These are phyloP conservation scores for Omphalotus olearius DNA, from an alignment of 1,284 basidiomycete genomes.

Conservation along the genomic window DNA sequence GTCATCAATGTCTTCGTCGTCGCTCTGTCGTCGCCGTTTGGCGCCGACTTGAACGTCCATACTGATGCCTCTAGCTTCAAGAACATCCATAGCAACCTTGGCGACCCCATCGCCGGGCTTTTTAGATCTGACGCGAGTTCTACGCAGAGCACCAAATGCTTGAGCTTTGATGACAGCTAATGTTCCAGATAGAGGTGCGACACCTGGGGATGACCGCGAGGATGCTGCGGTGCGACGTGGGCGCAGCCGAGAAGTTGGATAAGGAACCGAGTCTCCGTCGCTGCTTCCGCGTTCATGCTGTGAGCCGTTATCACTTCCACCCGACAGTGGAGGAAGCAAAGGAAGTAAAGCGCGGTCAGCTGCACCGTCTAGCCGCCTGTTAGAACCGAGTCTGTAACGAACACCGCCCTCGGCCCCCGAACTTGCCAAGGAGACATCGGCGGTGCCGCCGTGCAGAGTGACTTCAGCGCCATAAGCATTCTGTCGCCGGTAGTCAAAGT, in stretches of 20 bases:
- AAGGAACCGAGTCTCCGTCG: conserved; percentile 48
- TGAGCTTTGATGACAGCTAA: conserved; percentile 85
- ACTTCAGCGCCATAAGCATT: conserved; percentile 51
- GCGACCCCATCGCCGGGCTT: conserved; percentile 68
- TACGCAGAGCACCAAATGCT: conserved; percentile 76
- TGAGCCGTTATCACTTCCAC: conserved; percentile 42
- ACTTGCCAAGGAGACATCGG: conserved; percentile 59
- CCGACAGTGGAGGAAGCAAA: conserved; percentile 44
- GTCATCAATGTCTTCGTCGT: conserved; percentile 49
- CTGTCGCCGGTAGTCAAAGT: conserved; percentile 62
- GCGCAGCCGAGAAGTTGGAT: conserved; percentile 36
- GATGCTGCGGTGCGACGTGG: conserved; percentile 37
- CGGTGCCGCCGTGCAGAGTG: conserved; percentile 65
- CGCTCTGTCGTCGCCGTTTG: conserved; percentile 44
- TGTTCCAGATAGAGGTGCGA: conserved; percentile 64
- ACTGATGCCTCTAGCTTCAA: conserved; percentile 72
- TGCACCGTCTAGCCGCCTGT: conserved; percentile 40
- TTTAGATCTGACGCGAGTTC: conserved; percentile 69
- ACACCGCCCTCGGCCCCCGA: conserved; percentile 44
- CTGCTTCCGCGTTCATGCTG: conserved; percentile 53
- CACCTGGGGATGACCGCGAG: conserved; percentile 50
- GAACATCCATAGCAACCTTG: conserved; percentile 71
- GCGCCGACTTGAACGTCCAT: conserved; percentile 44
- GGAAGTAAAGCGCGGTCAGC: conserved; percentile 49
- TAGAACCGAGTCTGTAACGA: conserved; percentile 52